These are phyloP conservation scores for Populus hybrid DNA, from an alignment of 441 rosid genomes.

Conservation along the genomic window DNA sequence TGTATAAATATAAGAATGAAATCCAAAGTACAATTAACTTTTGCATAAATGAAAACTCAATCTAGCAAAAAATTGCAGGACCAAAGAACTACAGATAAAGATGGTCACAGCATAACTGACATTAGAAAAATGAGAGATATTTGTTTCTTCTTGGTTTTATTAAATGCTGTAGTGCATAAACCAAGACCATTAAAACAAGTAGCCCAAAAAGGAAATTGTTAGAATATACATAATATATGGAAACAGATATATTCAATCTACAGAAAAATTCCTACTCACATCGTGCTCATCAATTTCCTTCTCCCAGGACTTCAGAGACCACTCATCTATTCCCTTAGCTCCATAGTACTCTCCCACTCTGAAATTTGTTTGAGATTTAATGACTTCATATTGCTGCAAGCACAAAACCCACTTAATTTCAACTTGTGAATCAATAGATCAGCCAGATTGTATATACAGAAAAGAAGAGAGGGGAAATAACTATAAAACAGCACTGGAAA, in stretches of 20 bases:
- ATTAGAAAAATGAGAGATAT: neutral
- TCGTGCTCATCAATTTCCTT: constrained; percentile 59
- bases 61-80: neutral
- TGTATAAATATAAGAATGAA: neutral
- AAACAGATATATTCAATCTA: neutral
- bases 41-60: neutral
- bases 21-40: neutral
- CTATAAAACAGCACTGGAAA: neutral
- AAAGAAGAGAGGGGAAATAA: neutral
- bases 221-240: neutral
- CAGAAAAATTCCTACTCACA: constrained; percentile 30
- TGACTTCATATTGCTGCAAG: constrained; percentile 69
- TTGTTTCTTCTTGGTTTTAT: neutral
- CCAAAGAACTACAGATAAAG: neutral
- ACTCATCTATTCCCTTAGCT: constrained; percentile 71
- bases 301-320: constrained; percentile 62
- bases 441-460: constrained; percentile 2
- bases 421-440: neutral
- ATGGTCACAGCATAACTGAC: neutral
- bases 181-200: neutral
- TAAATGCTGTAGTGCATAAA: neutral
- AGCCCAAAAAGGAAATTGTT: constrained; percentile 2
- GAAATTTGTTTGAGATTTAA: constrained; percentile 39
- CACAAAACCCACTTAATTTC: constrained; percentile 11
- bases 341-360: constrained; percentile 69